These are phyloP conservation scores for Curvularia lunata DNA, from an alignment of 2,329 filamentous ascomycete genomes.

Conservation along the genomic window DNA sequence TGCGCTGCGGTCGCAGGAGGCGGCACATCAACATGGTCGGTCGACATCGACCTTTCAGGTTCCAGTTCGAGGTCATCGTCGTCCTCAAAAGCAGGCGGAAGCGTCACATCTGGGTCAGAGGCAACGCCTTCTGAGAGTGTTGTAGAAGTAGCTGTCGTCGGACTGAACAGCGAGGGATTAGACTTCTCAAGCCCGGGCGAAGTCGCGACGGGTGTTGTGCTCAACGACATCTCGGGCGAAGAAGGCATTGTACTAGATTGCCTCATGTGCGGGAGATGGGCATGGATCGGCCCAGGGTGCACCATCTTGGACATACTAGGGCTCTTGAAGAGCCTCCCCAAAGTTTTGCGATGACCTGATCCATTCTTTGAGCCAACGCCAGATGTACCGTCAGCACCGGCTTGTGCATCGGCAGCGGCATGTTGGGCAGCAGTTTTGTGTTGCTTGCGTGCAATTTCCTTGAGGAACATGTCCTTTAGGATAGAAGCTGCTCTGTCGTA, in stretches of 20 bases:
- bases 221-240: constrained; percentile 56
- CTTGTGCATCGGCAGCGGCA: constrained; percentile 46
- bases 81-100: constrained; percentile 36
- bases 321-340: constrained; percentile 68
- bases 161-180: constrained; percentile 31
- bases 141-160: constrained; percentile 17
- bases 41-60: constrained; percentile 37
- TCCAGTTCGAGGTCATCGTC: constrained; percentile 33
- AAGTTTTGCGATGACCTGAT: constrained; percentile 49
- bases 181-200: constrained; percentile 53
- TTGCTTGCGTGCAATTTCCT: constrained; percentile 71
- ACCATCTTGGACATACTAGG: constrained; percentile 68
- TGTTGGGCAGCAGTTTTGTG: constrained; percentile 51
- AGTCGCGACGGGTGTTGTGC: constrained; percentile 52
- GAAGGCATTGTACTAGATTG: constrained; percentile 46
- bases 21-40: constrained; percentile 49
- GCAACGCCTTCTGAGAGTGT: constrained; percentile 26
- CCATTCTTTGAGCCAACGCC: constrained; percentile 43
- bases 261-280: constrained; percentile 47
- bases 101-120: constrained; percentile 44
- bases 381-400: constrained; percentile 25
- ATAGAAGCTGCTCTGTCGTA: constrained; percentile 91
- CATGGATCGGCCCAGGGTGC: constrained; percentile 41
- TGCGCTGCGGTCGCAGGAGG: constrained; percentile 77
- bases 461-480: constrained; percentile 84